A percentile compares a stretch with the other conserved stretches of the same genome.
Evolutionary conservation across 805 yeast genomes (phyloP).

Genomic region (Torulaspora quercuum): DNA sequence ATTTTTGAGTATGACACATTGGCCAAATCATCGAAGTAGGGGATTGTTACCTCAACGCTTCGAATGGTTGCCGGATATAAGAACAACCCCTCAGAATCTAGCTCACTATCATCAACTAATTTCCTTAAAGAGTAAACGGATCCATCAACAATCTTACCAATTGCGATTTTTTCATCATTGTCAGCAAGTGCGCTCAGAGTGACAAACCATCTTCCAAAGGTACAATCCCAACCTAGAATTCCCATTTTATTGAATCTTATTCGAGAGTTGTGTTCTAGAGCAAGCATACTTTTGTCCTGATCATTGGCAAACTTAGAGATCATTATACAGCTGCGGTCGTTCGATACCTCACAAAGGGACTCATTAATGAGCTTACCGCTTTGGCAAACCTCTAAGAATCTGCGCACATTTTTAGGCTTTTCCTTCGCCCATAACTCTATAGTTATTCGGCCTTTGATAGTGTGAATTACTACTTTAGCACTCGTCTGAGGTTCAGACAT

Average conservation of each 20-base stretch:
- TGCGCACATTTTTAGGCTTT: constrained; percentile 46
- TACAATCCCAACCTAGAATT: constrained; percentile 47
- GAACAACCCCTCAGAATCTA: constrained; percentile 35
- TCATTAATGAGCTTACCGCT: constrained; percentile 6
- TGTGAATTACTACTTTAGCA: constrained; percentile 53
- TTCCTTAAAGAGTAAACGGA: constrained; percentile 50
- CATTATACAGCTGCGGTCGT: constrained; percentile 1
- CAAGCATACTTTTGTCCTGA: constrained; percentile 24
- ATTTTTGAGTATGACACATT: constrained; percentile 7
- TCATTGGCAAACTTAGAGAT: constrained; percentile 12
- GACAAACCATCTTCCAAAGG: constrained; percentile 40
- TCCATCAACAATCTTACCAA: constrained; percentile 56
- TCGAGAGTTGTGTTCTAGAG: constrained; percentile 49
- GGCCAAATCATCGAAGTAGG: constrained; percentile 47
- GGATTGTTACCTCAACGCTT: constrained; percentile 42
- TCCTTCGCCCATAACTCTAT: constrained; percentile 71
- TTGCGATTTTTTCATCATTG: constrained; percentile 38
- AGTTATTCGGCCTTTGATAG: constrained; percentile 57
- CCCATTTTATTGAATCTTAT: constrained; percentile 53
- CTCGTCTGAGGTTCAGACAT: constrained; percentile 52
- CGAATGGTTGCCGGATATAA: constrained; percentile 49
- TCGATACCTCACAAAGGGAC: constrained; percentile 5
- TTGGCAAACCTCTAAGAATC: constrained; percentile 49
- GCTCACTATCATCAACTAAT: constrained; percentile 42
- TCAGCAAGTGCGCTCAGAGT: constrained; percentile 48